A percentile compares a stretch with the other conserved stretches of the same genome.
Conservation (phyloP, 805 yeast species). For the Jamesozyma gamospora region DNA sequence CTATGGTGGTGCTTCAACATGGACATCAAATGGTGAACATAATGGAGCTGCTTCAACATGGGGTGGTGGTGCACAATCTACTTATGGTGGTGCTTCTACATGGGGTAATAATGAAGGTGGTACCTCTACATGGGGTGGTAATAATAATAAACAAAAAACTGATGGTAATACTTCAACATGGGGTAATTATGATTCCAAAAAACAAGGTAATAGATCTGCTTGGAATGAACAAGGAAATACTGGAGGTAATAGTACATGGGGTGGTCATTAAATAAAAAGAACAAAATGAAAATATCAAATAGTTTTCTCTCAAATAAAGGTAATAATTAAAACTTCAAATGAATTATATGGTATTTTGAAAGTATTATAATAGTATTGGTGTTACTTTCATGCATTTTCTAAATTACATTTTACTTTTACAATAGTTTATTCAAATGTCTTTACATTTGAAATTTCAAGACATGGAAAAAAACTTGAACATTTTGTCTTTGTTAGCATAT, state of each 20-base stretch:
- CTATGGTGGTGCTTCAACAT: constrained; percentile 43
- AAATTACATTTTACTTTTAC: too few relatives aligned
- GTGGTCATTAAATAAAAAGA: constrained; percentile 7
- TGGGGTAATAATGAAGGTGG: constrained; percentile 34
- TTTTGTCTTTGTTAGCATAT: not conserved
- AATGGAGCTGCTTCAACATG: constrained; percentile 41
- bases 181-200: constrained; percentile 15
- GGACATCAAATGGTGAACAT: constrained; percentile 32
- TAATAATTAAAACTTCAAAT: too few relatives aligned
- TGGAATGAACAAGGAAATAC: constrained; percentile 30
- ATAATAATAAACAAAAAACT: constrained; percentile 31
- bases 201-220: constrained; percentile 28
- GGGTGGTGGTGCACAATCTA: constrained; percentile 31
- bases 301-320: too few relatives aligned
- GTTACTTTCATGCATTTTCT: too few relatives aligned
- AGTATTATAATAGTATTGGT: too few relatives aligned
- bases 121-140: constrained; percentile 35
- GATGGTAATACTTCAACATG: constrained; percentile 37
- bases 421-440: too few relatives aligned
- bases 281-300: too few relatives aligned
- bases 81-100: constrained; percentile 35
- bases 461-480: too few relatives aligned
- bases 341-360: too few relatives aligned
- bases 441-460: too few relatives aligned
- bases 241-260: constrained; percentile 29